A percentile compares a stretch with the other conserved stretches of the same genome.
Evolutionary conservation across 208 protist genomes (phyloP).

Genomic region (Trypanosoma conorhini): DNA sequence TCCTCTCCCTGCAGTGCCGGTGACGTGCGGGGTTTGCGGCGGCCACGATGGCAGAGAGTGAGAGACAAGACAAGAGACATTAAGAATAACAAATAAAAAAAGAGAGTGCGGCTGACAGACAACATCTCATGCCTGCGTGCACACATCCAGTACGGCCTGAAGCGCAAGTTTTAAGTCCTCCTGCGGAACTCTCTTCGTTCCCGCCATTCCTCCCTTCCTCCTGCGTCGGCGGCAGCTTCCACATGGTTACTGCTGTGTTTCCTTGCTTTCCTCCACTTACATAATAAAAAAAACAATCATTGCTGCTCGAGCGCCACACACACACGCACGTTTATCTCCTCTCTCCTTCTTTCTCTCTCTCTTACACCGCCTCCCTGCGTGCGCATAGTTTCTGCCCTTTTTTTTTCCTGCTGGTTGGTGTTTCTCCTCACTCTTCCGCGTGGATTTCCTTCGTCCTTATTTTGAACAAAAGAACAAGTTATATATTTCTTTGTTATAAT

Average conservation of each 20-base stretch:
- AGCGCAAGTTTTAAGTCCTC: too few species aligned
- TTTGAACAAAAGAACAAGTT: conserved; percentile 1
- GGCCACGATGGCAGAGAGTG: background rate
- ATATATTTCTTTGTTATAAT: conserved; percentile 3
- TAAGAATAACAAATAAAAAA: background rate
- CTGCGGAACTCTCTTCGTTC: background rate
- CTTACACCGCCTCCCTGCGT: background rate
- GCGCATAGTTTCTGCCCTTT: background rate
- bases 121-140: too few species aligned
- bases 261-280: conserved; percentile 1
- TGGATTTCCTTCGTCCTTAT: conserved; percentile 17
- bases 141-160: too few species aligned
- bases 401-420: background rate
- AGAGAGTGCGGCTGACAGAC: too few species aligned
- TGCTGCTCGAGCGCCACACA: background rate
- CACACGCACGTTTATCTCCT: background rate
- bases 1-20: background rate
- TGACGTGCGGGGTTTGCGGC: background rate
- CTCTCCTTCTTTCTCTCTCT: background rate
- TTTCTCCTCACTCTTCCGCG: background rate
- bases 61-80: background rate
- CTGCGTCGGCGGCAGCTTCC: background rate
- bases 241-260: conserved; percentile 1
- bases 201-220: too few species aligned
- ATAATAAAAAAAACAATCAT: background rate